Percentiles rank a stretch among this genome's conserved stretches.
phyloP scores from a whole-genome alignment of 108 stramenopile species.

The Parietichytrium sp. region DNA sequence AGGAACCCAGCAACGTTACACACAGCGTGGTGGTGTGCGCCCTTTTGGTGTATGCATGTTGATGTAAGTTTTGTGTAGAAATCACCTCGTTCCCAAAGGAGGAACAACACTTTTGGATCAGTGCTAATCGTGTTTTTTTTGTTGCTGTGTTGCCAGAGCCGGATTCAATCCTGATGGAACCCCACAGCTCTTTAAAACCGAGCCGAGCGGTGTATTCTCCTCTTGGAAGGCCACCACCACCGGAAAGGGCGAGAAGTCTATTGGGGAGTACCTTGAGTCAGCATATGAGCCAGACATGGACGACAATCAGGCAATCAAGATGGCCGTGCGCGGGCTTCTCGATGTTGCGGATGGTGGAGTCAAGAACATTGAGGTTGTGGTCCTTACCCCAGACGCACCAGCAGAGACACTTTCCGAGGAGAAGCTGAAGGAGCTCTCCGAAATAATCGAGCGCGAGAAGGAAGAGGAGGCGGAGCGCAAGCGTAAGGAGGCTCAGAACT shows the following conservation, averaged over 20 bases:
- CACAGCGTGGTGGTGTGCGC: constrained; percentile 97
- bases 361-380: constrained; percentile 94
- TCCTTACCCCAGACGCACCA: constrained; percentile 69
- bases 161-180: constrained; percentile 70
- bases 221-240: constrained; percentile 98
- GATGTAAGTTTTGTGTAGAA: too few relatives aligned
- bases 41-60: constrained; percentile 96
- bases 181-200: constrained; percentile 87
- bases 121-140: constrained; percentile 34
- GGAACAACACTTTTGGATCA: not conserved
- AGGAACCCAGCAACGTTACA: constrained; percentile 95
- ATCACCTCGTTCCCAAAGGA: not conserved
- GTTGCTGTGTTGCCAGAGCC: too few relatives aligned
- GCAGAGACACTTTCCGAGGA: constrained; percentile 74
- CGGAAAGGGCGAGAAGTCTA: constrained; percentile 88
- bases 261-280: constrained; percentile 97
- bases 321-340: constrained; percentile 88
- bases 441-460: constrained; percentile 79
- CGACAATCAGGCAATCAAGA: constrained; percentile 76
- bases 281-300: constrained; percentile 81
- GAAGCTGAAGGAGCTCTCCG: constrained; percentile 73
- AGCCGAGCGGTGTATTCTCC: constrained; percentile 96
- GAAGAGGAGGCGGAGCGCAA: constrained; percentile 56
- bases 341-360: constrained; percentile 98
- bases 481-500: constrained; percentile 37